Evolutionary conservation across 331 rosid species (phyloP).

Genomic region (Stylosanthes scabra): DNA sequence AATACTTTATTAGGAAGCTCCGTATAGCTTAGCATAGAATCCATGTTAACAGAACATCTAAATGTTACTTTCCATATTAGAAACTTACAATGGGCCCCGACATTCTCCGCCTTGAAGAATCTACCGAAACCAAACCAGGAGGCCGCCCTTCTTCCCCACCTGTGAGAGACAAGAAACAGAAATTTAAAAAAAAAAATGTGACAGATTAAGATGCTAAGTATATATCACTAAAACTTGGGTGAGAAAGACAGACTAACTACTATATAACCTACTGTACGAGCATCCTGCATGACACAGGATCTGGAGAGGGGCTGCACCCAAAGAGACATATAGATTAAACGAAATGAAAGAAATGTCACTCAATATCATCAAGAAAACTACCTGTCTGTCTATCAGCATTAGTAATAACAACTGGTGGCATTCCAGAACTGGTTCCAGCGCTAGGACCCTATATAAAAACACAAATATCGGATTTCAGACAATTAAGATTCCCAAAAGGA

Average conservation of each 20-base stretch:
- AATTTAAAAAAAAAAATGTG: not conserved
- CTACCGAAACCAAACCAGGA: constrained; percentile 72
- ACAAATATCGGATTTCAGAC: constrained; percentile 19
- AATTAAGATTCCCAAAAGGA: constrained; percentile 10
- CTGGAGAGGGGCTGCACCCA: too few species aligned
- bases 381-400: constrained; percentile 85
- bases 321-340: constrained; percentile 13
- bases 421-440: constrained; percentile 90
- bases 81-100: constrained; percentile 69
- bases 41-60: constrained; percentile 46
- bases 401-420: constrained; percentile 70
- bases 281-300: too few species aligned
- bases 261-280: constrained; percentile 9
- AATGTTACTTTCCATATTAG: constrained; percentile 47
- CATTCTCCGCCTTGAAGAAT: constrained; percentile 79
- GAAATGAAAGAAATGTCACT: constrained; percentile 12
- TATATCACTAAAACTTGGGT: constrained; percentile 10
- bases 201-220: constrained; percentile 6
- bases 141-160: constrained; percentile 86
- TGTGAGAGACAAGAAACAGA: constrained; percentile 38
- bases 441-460: constrained; percentile 65
- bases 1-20: constrained; percentile 24
- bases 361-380: constrained; percentile 36
- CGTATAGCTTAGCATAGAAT: constrained; percentile 47
- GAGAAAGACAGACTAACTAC: constrained; percentile 10